Evolutionary conservation across 164 flowering plant genomes (phyloP).

Genomic region (Nelumbo lutea): DNA sequence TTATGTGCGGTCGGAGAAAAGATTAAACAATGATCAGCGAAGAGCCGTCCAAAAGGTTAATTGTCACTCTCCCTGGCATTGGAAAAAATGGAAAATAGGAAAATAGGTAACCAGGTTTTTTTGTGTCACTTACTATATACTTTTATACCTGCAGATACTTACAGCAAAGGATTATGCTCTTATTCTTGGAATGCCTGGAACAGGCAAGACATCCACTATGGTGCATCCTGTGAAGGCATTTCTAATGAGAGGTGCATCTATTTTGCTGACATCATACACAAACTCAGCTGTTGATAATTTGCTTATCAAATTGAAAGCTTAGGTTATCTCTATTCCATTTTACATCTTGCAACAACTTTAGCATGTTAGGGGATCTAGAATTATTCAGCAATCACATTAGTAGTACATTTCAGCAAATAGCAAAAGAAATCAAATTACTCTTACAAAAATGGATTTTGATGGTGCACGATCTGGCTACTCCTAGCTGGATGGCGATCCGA

Average conservation of each 20-base stretch:
- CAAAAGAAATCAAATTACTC: too few species aligned
- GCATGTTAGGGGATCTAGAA: not conserved
- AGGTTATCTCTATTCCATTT: slow-evolving; percentile 48
- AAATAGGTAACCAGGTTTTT: not conserved
- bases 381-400: not conserved
- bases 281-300: slow-evolving; percentile 97
- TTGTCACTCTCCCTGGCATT: not conserved
- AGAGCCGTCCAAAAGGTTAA: slow-evolving; percentile 79
- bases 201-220: slow-evolving; percentile 97
- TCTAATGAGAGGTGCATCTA: slow-evolving; percentile 87
- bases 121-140: slow-evolving; percentile 13
- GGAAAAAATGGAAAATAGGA: too few species aligned
- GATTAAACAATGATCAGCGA: slow-evolving; percentile 89
- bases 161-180: slow-evolving; percentile 90
- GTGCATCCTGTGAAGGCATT: slow-evolving; percentile 98
- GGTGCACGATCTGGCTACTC: too few species aligned
- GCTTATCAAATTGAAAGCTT: slow-evolving; percentile 89
- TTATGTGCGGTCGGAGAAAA: slow-evolving; percentile 74
- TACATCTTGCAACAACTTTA: not conserved
- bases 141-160: slow-evolving; percentile 65
- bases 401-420: not conserved
- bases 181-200: slow-evolving; percentile 99
- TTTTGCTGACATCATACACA: slow-evolving; percentile 95
- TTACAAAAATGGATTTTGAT: too few species aligned
- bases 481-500: too few species aligned